Conservation (phyloP, 306 rosid species). For the Cotoneaster glaucophyllus region DNA sequence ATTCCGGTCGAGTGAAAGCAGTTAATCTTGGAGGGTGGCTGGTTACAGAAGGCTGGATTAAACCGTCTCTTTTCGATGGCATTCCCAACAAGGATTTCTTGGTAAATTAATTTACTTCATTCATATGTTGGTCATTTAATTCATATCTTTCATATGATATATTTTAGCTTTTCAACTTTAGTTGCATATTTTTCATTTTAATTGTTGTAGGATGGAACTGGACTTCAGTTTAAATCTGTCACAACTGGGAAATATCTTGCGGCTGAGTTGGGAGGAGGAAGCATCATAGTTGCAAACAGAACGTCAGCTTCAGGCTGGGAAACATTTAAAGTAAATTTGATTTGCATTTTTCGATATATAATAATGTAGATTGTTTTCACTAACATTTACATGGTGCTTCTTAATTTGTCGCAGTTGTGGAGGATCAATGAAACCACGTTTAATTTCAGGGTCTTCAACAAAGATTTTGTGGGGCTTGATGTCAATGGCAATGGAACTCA, state of each 20-base stretch:
- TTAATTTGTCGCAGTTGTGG: slow-evolving; percentile 48
- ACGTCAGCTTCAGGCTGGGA: slow-evolving; percentile 64
- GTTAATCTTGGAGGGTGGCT: slow-evolving; percentile 84
- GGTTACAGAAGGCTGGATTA: slow-evolving; percentile 83
- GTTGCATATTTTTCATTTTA: background rate
- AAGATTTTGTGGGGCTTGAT: slow-evolving; percentile 58
- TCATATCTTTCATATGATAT: background rate
- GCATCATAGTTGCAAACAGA: slow-evolving; percentile 63
- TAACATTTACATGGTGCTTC: background rate
- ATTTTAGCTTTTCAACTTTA: background rate
- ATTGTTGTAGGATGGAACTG: slow-evolving; percentile 53
- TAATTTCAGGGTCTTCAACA: slow-evolving; percentile 47
- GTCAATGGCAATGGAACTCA: slow-evolving; percentile 18
- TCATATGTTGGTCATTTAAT: background rate
- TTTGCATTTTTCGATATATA: background rate
- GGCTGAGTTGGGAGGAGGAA: slow-evolving; percentile 71
- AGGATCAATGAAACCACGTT: slow-evolving; percentile 49
- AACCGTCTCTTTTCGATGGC: slow-evolving; percentile 74
- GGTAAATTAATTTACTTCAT: slow-evolving; percentile 16
- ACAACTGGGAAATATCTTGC: slow-evolving; percentile 45
- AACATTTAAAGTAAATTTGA: slow-evolving; percentile 38
- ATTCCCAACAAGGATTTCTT: slow-evolving; percentile 70
- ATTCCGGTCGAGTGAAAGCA: slow-evolving; percentile 31
- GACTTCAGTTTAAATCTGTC: slow-evolving; percentile 56
- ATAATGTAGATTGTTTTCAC: too few species aligned